A percentile compares a stretch with the other conserved stretches of the same genome.
These are phyloP conservation scores for Gomphus sp. DNA, from an alignment of 1,284 basidiomycete genomes.

Conservation along the genomic window DNA sequence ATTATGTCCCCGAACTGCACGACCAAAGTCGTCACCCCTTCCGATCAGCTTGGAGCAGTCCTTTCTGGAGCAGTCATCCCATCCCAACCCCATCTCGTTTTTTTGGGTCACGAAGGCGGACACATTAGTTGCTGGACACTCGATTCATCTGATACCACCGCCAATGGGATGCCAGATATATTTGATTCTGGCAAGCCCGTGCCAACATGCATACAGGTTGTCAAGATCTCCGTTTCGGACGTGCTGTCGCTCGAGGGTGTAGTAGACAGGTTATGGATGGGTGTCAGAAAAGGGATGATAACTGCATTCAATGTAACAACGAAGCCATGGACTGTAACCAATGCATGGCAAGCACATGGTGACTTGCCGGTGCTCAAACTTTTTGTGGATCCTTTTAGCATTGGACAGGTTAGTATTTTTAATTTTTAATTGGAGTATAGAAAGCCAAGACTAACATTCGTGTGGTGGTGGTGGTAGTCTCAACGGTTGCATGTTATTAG, in stretches of 20 bases:
- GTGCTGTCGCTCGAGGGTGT: constrained; percentile 77
- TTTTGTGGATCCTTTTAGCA: constrained; percentile 63
- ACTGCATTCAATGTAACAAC: constrained; percentile 63
- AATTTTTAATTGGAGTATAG: background rate
- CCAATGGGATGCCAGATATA: constrained; percentile 12
- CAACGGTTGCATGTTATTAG: constrained; percentile 64
- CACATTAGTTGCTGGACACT: constrained; percentile 69
- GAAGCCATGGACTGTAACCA: constrained; percentile 80
- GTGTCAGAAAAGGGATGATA: constrained; percentile 74
- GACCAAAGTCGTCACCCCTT: constrained; percentile 41
- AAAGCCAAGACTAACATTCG: background rate
- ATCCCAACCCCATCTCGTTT: constrained; percentile 57
- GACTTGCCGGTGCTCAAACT: constrained; percentile 70
- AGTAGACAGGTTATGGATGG: constrained; percentile 77
- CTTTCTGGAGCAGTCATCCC: constrained; percentile 76
- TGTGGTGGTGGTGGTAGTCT: background rate
- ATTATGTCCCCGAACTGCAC: constrained; percentile 44
- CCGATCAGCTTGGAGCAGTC: constrained; percentile 68
- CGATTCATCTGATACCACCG: constrained; percentile 19
- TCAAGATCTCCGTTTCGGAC: constrained; percentile 75
- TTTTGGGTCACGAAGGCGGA: constrained; percentile 92
- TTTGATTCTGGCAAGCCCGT: constrained; percentile 35
- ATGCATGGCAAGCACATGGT: constrained; percentile 84
- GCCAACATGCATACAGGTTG: constrained; percentile 54
- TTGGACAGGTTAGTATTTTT: constrained; percentile 34